These are phyloP conservation scores for Botryotinia calthae DNA, from an alignment of 2,329 filamentous ascomycete species.

Conservation along the genomic window DNA sequence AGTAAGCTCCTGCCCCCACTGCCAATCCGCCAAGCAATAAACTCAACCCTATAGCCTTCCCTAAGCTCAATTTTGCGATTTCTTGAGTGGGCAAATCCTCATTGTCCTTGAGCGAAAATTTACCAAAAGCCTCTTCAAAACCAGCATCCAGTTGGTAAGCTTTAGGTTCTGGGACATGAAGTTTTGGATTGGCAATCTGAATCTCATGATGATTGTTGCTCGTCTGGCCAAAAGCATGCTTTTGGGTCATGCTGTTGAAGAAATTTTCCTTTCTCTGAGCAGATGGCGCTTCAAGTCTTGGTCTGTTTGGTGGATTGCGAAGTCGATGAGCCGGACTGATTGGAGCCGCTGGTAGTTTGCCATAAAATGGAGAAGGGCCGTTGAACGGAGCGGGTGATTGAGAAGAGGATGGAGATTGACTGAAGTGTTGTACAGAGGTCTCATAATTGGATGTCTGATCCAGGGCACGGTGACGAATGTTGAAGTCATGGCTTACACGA, in stretches of 20 bases:
- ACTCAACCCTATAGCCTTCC: background rate
- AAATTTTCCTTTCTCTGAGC: constrained; percentile 49
- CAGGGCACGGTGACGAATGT: constrained; percentile 56
- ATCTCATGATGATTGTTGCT: constrained; percentile 27
- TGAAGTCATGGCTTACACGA: constrained; percentile 24
- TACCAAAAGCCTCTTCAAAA: constrained; percentile 6
- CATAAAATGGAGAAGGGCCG: constrained; percentile 57
- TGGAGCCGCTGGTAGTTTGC: constrained; percentile 67
- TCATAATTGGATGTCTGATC: constrained; percentile 43
- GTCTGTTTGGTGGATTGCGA: constrained; percentile 59
- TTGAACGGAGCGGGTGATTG: background rate
- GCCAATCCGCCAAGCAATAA: constrained; percentile 9
- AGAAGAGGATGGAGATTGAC: constrained; percentile 5
- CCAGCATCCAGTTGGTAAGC: constrained; percentile 1
- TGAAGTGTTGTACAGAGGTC: constrained; percentile 40
- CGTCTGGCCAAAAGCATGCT: background rate
- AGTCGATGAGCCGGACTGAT: constrained; percentile 61
- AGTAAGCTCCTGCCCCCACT: background rate
- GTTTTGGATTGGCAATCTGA: constrained; percentile 50
- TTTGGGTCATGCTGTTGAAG: constrained; percentile 41
- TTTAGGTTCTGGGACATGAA: constrained; percentile 4
- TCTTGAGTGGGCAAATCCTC: background rate
- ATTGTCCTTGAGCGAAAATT: background rate
- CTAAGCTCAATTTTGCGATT: background rate
- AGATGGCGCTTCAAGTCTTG: constrained; percentile 49